These are phyloP conservation scores for Piper betle DNA, from an alignment of 164 flowering plant species.

Conservation along the genomic window DNA sequence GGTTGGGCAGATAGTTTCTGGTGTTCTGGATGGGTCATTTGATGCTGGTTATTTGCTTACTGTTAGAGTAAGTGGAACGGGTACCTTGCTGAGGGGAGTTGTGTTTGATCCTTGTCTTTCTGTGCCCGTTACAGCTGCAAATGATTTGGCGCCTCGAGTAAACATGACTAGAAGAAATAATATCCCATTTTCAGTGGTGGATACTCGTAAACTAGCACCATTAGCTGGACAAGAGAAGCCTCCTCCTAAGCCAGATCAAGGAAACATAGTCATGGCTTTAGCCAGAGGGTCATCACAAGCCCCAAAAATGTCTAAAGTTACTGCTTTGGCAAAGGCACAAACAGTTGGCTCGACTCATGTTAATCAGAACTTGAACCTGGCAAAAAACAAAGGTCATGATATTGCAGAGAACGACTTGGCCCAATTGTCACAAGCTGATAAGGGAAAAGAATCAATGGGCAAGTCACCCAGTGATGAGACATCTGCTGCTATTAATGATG, in stretches of 20 bases:
- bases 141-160: conserved; percentile 72
- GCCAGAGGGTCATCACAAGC: too few relatives aligned
- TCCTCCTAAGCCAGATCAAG: conserved; percentile 13
- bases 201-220: conserved; percentile 13
- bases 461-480: conserved; percentile 1
- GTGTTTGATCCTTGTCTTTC: conserved; percentile 72
- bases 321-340: conserved; percentile 2
- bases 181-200: conserved; percentile 22
- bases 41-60: conserved; percentile 82
- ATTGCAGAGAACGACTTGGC: neutral
- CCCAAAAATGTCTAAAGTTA: too few relatives aligned
- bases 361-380: conserved; percentile 4
- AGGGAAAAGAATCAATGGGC: conserved; percentile 4
- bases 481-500: neutral
- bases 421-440: conserved; percentile 2
- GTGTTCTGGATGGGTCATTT: conserved; percentile 66
- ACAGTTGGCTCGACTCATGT: conserved; percentile 1
- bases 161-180: conserved; percentile 52
- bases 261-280: conserved; percentile 3
- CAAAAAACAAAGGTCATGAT: conserved; percentile 1
- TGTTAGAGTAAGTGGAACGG: conserved; percentile 54
- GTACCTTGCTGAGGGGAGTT: conserved; percentile 54
- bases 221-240: conserved; percentile 6
- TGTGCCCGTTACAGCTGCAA: conserved; percentile 53
- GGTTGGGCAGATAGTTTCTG: conserved; percentile 65